Evolutionary conservation across 805 yeast species (phyloP).

Genomic region (Hanseniaspora taiwanica): DNA sequence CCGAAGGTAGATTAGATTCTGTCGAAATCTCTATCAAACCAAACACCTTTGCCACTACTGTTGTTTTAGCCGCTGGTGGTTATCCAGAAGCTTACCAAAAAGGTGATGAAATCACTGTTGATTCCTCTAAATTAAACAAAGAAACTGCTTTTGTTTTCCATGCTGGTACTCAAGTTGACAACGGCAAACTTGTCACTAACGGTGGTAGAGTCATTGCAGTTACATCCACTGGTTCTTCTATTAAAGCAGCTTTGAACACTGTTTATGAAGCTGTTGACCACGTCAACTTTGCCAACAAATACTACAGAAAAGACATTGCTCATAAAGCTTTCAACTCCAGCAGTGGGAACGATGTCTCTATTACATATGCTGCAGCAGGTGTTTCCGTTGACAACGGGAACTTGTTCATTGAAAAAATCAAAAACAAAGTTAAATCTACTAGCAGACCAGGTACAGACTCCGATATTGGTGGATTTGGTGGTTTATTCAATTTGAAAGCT

Average conservation of each 20-base stretch:
- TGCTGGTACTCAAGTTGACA: constrained; percentile 70
- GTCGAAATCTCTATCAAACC: constrained; percentile 42
- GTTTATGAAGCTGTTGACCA: constrained; percentile 79
- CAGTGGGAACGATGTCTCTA: constrained; percentile 23
- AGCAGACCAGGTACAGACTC: constrained; percentile 94
- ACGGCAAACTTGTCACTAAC: constrained; percentile 45
- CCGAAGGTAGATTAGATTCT: constrained; percentile 86
- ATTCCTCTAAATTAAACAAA: constrained; percentile 11
- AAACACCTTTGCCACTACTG: constrained; percentile 70
- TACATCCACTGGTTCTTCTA: constrained; percentile 66
- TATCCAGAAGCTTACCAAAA: constrained; percentile 81
- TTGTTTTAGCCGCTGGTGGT: constrained; percentile 93
- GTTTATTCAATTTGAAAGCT: constrained; percentile 76
- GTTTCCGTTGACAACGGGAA: constrained; percentile 97
- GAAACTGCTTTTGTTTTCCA: constrained; percentile 66
- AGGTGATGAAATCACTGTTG: constrained; percentile 71
- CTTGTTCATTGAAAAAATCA: constrained; percentile 76
- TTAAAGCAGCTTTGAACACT: constrained; percentile 67
- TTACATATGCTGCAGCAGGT: constrained; percentile 93
- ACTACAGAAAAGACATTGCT: constrained; percentile 88
- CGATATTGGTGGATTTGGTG: constrained; percentile 98
- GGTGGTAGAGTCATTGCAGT: constrained; percentile 98
- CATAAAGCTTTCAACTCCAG: constrained; percentile 78
- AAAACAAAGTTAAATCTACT: constrained; percentile 81
- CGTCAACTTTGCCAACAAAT: constrained; percentile 60